Base-by-base conservation (phyloP, 441 rosid genomes). In the Adansonia gregorii region DNA sequence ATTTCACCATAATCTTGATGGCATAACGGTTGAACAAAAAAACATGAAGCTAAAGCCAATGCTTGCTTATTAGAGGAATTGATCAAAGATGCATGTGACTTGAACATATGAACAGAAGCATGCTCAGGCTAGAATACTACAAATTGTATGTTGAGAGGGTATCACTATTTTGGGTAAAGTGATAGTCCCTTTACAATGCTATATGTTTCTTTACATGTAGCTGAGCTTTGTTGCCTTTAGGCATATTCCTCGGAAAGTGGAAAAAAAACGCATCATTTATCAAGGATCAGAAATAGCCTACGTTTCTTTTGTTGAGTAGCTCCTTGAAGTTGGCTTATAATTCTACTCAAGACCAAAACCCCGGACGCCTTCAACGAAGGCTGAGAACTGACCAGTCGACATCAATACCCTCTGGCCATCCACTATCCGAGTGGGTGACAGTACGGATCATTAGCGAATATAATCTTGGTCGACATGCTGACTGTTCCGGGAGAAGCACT, bases 171-270 rank as follows among this genome's bases (percentile, higher is more conserved):
- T 2, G 9, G 48, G 17, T 61, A 8, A 64, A 35, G 70, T 48
- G 49, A 35, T 10, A 31, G 27, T 45, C 39, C 49, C 51, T 31
- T 65, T 7, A 51, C 46, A 45, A 61, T 61, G 56, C 61, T 19
- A 2, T 60, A 15, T 46, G 31, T 74, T 24, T 63, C 35, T 65
- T 74, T 60, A 27, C 71, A 59, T 2, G 68, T 81, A 79, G 58
- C 68, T 73, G 65, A 77, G 70, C 60, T 74, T 74, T 69, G 27
- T 54, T 71, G 41, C 35, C 58, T 71, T 14, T 55, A 19, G 45
- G 72, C 41, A 82, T 4, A 41, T 72, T 65, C 67, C 54, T 65
- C 11, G 58, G 64, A 71, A 81, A 82, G 79, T 75, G 81, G 52
- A 67, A 82, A 63, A 76, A 66, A 78, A 41, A 41, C 45, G 45